phyloP scores from a whole-genome alignment of 1,284 basidiomycete species.

The Polyporus tsugae region DNA sequence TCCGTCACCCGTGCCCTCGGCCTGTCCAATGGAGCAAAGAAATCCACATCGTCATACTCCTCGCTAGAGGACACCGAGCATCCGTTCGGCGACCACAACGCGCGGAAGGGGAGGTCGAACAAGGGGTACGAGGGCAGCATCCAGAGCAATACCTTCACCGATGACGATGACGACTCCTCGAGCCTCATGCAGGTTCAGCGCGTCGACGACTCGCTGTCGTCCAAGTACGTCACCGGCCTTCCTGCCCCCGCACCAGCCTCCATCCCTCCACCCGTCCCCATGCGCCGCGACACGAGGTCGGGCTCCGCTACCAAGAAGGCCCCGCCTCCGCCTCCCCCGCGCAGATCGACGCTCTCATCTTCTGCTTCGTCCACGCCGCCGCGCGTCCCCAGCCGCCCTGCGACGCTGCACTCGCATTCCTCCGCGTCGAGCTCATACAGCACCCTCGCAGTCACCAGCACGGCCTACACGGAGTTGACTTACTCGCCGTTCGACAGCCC shows the following conservation, averaged over 20 bases:
- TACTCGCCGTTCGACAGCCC: constrained; percentile 61
- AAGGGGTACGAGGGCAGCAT: constrained; percentile 39
- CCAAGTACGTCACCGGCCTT: constrained; percentile 28
- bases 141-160: constrained; percentile 31
- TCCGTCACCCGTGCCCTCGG: constrained; percentile 27
- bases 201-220: constrained; percentile 25
- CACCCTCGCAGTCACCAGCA: constrained; percentile 35
- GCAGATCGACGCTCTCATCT: constrained; percentile 29
- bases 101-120: constrained; percentile 49
- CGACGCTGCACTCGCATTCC: constrained; percentile 33
- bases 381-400: constrained; percentile 31
- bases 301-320: constrained; percentile 32
- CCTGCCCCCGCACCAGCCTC: constrained; percentile 2
- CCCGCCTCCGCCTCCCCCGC: constrained; percentile 43
- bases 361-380: constrained; percentile 27
- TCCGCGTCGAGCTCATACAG: constrained; percentile 36
- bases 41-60: constrained; percentile 28
- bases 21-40: constrained; percentile 21
- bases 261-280: constrained; percentile 18
- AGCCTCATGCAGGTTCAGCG: constrained; percentile 31
- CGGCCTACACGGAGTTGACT: constrained; percentile 40
- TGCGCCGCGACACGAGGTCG: constrained; percentile 16
- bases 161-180: constrained; percentile 28
- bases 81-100: constrained; percentile 51
- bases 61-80: constrained; percentile 44